Evolutionary conservation across 2,329 filamentous ascomycete species (phyloP), one percentile per base, ranked within the genome.

Genomic region (Fusarium protoensiforme): DNA sequence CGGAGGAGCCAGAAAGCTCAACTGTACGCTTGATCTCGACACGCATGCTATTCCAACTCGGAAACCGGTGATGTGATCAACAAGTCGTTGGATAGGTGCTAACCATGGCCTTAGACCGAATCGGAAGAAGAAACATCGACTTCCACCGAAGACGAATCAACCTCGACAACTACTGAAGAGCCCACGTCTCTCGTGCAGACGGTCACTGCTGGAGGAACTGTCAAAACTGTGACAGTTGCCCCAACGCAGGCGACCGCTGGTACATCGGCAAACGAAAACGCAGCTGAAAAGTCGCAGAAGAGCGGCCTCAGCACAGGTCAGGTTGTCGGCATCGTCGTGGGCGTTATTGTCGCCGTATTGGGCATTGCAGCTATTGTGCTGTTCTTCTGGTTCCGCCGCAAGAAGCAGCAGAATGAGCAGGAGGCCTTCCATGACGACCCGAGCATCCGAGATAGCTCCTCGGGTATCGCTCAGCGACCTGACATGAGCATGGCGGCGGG

Each of bases 211-310:
- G 86, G 84, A 11, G 89, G 89, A 20, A 85, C 81, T 7, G 81
- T 90, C 24, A 85, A 84, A 65, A 91, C 89, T 2, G 85, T 92
- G 4, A 90, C 87, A 1, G 84, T 88, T 18, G 83, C 83, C 8
- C 87, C 88, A 0, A 85, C 85, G 1, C 70, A 70, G 1, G 67
- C 69, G 9, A 78, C 75, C 18, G 48, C 69, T 13, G 71, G 66
- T 14, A 63, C 75, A 2, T 54, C 67, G 5, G 75, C 75, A 33
- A 74, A 74, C 46, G 74, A 75, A 33, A 75, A 69, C 18, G 20
- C 68, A 20, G 70, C 60, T 18, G 64, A 69, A 43, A 66, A 61
- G 13, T 51, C 60, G 9, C 73, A 78, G 7, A 76, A 74, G 5
- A 69, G 72, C 13, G 78, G 78, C 8, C 80, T 89, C 1, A 80